These are phyloP conservation scores for Leccinum imitatum DNA, from an alignment of 768 basidiomycete genomes.

Conservation along the genomic window DNA sequence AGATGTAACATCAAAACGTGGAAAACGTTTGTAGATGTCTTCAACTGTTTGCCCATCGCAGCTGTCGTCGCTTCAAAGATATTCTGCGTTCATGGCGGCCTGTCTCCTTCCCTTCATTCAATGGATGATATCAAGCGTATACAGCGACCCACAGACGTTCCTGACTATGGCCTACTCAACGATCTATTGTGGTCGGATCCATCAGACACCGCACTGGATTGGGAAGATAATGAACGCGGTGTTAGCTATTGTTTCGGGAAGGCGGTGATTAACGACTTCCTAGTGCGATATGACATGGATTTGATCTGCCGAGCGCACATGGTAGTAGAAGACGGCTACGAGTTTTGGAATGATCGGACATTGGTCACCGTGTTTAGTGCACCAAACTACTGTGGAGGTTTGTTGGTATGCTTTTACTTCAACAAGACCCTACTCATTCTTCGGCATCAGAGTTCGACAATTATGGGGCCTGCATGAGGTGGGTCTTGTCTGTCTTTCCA, in stretches of 20 bases:
- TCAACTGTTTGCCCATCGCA: slow-evolving; percentile 98
- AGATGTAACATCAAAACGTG: slow-evolving; percentile 99
- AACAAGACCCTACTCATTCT: slow-evolving; percentile 16
- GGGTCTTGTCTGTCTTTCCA: slow-evolving; percentile 15
- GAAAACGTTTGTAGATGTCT: slow-evolving; percentile 99
- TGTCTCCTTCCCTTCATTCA: slow-evolving; percentile 87
- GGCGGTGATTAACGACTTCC: slow-evolving; percentile 93
- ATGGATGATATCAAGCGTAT: slow-evolving; percentile 99
- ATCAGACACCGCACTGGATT: slow-evolving; percentile 94
- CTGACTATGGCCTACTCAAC: slow-evolving; percentile 95
- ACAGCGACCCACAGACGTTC: slow-evolving; percentile 96
- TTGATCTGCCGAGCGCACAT: slow-evolving; percentile 99
- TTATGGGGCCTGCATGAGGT: slow-evolving; percentile 96
- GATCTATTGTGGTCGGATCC: slow-evolving; percentile 99
- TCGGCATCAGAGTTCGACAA: slow-evolving; percentile 79
- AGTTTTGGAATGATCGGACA: slow-evolving; percentile 99
- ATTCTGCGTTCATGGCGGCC: slow-evolving; percentile 97
- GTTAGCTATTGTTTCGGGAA: slow-evolving; percentile 99
- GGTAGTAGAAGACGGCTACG: slow-evolving; percentile 99
- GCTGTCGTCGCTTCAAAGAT: slow-evolving; percentile 99
- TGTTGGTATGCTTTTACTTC: slow-evolving; percentile 33
- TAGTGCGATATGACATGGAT: slow-evolving; percentile 96
- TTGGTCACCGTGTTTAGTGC: slow-evolving; percentile 98
- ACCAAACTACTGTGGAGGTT: slow-evolving; percentile 95
- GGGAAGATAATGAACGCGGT: slow-evolving; percentile 99